Conservation (phyloP, 768 basidiomycete species). For the Obba rivulosa region DNA sequence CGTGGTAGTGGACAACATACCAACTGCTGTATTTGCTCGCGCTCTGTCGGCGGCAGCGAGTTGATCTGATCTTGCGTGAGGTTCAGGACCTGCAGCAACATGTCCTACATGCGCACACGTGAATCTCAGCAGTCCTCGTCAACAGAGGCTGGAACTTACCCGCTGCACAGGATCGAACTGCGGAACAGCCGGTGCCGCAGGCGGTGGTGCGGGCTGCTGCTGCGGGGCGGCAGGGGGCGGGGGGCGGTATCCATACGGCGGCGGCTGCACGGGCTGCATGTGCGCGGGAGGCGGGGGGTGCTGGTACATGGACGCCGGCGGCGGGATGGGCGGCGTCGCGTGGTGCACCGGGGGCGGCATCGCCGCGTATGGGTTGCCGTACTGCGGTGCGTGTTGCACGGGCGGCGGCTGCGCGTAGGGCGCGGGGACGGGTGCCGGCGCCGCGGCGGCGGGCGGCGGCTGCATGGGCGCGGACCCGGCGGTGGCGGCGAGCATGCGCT, state of each 20-base stretch:
- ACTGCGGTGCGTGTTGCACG: slow-evolving; percentile 23
- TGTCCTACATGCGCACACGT: slow-evolving; percentile 41
- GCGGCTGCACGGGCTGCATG: slow-evolving; percentile 11
- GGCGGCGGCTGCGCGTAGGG: slow-evolving; percentile 9
- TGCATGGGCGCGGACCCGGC: slow-evolving; percentile 8
- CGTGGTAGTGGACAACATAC: slow-evolving; percentile 33
- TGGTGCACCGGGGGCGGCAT: slow-evolving; percentile 17
- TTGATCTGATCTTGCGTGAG: slow-evolving; percentile 82
- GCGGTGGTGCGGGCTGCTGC: slow-evolving; percentile 25
- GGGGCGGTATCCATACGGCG: slow-evolving; percentile 16
- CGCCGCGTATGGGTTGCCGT: slow-evolving; percentile 10
- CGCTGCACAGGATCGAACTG: slow-evolving; percentile 48
- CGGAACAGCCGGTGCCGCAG: slow-evolving; percentile 22
- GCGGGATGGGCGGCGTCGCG: slow-evolving; percentile 18
- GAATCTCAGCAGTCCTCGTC: slow-evolving; percentile 8
- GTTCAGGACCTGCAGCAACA: slow-evolving; percentile 83
- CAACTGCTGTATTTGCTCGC: slow-evolving; percentile 74
- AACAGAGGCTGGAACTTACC: slow-evolving; percentile 25
- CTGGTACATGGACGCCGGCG: slow-evolving; percentile 18
- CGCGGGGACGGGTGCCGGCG: slow-evolving; percentile 11
- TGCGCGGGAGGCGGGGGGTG: slow-evolving; percentile 18
- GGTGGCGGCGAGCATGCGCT: slow-evolving; percentile 49
- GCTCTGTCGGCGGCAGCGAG: slow-evolving; percentile 70
- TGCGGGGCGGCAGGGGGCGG: slow-evolving; percentile 28
- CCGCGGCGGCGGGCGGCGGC: slow-evolving; percentile 8